These are phyloP conservation scores for Aurantiochytrium sp. DNA, from an alignment of 108 stramenopile species.

Conservation along the genomic window DNA sequence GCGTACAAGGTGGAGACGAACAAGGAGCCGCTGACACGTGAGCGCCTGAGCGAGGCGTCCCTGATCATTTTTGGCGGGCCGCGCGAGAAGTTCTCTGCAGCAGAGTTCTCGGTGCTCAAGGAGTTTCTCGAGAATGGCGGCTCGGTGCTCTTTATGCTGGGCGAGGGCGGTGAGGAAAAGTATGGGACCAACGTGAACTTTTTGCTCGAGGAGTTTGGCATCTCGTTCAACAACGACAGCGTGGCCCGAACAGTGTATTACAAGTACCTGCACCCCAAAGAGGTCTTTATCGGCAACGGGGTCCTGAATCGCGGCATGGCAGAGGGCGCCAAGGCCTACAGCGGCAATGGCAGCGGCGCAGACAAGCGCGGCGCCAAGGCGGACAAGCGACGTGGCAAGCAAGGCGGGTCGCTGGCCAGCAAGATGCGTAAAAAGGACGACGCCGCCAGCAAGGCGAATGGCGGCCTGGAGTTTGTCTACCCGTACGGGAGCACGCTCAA, in stretches of 20 bases:
- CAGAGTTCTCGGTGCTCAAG: constrained; percentile 54
- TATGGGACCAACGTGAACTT: constrained; percentile 67
- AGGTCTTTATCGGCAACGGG: constrained; percentile 68
- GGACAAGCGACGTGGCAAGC: no score
- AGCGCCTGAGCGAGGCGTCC: constrained; percentile 40
- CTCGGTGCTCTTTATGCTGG: constrained; percentile 56
- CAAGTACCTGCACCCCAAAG: constrained; percentile 74
- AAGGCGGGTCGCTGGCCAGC: background rate
- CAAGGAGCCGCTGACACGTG: constrained; percentile 49
- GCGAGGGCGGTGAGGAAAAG: constrained; percentile 62
- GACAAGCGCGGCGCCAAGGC: background rate
- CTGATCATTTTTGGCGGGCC: constrained; percentile 59
- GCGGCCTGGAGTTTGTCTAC: constrained; percentile 62
- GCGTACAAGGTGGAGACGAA: constrained; percentile 53
- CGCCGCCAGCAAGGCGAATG: background rate
- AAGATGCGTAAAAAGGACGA: background rate
- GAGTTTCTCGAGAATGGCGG: constrained; percentile 61
- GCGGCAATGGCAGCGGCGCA: background rate
- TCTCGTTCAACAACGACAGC: constrained; percentile 55
- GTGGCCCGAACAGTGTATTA: constrained; percentile 65
- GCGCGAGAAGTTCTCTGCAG: constrained; percentile 45
- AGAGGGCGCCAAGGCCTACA: background rate
- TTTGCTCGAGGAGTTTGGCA: constrained; percentile 63
- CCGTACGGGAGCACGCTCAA: constrained; percentile 71
- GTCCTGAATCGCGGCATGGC: constrained; percentile 65